Conservation (phyloP, 2,329 filamentous ascomycete species). For the Xylariaceae sp. region DNA sequence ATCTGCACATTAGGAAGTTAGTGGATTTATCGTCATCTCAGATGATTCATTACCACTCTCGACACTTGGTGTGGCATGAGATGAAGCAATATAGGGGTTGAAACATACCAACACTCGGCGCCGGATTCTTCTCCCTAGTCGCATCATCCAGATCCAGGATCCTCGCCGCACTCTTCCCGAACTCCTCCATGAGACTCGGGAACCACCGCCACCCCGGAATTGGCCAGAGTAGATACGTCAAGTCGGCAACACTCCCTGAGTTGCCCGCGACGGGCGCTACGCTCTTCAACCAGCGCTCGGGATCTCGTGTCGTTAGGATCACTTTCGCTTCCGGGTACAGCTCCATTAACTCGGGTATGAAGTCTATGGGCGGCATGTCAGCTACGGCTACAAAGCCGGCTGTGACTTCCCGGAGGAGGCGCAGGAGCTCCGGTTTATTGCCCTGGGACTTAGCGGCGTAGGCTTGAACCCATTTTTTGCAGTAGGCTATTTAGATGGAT, state of each 20-base stretch:
- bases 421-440: conserved; percentile 19
- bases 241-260: conserved; percentile 15
- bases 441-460: conserved; percentile 22
- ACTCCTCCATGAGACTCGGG: conserved; percentile 6
- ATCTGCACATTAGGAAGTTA: no score
- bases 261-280: conserved; percentile 12
- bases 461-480: conserved; percentile 21
- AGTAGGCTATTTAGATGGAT: no score
- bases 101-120: no score
- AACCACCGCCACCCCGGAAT: conserved; percentile 21
- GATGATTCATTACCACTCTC: no score
- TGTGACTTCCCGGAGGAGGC: conserved; percentile 19
- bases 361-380: conserved; percentile 19
- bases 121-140: background rate
- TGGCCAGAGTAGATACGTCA: conserved; percentile 12
- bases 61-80: background rate
- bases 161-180: background rate
- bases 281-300: conserved; percentile 22
- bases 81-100: background rate
- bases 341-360: conserved; percentile 23
- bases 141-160: background rate
- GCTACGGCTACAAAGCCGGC: conserved; percentile 21
- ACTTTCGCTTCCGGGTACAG: conserved; percentile 23
- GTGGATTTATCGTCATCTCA: no score
- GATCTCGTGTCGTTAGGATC: conserved; percentile 18